Percentiles rank a stretch among this genome's conserved stretches.
These are phyloP conservation scores for Trichomonas tenax DNA, from an alignment of 208 protist species.

Conservation along the genomic window DNA sequence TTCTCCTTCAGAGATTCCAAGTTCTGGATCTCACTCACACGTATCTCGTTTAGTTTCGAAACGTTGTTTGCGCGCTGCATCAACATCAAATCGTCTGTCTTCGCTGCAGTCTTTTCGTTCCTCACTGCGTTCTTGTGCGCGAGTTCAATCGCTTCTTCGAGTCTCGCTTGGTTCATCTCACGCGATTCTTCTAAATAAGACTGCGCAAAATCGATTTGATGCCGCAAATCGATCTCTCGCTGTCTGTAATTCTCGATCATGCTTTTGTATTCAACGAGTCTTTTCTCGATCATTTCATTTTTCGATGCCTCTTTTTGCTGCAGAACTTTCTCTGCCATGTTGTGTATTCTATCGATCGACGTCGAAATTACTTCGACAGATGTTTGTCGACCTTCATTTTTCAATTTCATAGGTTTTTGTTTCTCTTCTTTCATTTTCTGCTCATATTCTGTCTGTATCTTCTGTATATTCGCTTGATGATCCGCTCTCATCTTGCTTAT, in stretches of 20 bases:
- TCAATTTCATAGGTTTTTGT: background rate
- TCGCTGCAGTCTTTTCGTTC: background rate
- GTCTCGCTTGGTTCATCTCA: background rate
- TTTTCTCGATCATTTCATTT: background rate
- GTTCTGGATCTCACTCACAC: background rate
- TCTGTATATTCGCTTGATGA: background rate
- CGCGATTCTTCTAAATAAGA: background rate
- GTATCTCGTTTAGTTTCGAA: background rate
- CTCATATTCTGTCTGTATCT: background rate
- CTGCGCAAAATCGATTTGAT: background rate
- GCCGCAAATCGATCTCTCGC: background rate
- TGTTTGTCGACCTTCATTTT: background rate
- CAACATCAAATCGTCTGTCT: background rate
- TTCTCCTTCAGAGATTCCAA: background rate
- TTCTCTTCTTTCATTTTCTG: background rate
- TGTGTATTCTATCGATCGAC: background rate
- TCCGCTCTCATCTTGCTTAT: background rate
- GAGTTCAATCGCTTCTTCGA: background rate
- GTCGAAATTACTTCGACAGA: background rate
- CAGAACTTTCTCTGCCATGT: background rate
- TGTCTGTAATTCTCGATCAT: background rate
- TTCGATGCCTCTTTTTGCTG: background rate
- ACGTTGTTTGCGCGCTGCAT: background rate
- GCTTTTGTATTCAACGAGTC: background rate
- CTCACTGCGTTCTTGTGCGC: background rate